These are phyloP conservation scores for Stagonosporopsis cucurbitacearum DNA, from an alignment of 2,329 filamentous ascomycete genomes.

Conservation along the genomic window DNA sequence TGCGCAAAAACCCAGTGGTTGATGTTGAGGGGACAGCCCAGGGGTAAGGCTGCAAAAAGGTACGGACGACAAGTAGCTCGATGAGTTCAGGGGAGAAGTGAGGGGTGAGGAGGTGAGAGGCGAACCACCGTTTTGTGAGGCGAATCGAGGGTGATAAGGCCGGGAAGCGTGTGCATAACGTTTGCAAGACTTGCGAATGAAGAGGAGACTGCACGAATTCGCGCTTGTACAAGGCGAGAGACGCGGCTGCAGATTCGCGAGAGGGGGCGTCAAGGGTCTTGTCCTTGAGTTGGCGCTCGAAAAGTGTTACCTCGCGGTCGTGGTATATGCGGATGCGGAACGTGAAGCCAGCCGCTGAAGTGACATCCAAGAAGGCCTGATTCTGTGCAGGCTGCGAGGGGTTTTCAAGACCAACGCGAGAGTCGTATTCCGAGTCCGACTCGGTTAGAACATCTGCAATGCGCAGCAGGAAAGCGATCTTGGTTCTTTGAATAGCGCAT, in stretches of 20 bases:
- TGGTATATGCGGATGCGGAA: conserved; percentile 90
- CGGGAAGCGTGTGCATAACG: conserved; percentile 79
- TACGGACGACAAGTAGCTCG: conserved; percentile 79
- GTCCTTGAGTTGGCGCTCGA: conserved; percentile 80
- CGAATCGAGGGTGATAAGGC: conserved; percentile 83
- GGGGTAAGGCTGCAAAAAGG: conserved; percentile 82
- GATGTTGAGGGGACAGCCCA: conserved; percentile 79
- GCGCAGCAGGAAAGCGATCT: conserved; percentile 82
- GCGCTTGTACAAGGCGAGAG: conserved; percentile 74
- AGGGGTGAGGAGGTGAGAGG: conserved; percentile 75
- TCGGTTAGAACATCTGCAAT: conserved; percentile 75
- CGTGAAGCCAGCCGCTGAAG: conserved; percentile 71
- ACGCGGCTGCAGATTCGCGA: conserved; percentile 72
- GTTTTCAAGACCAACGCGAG: conserved; percentile 83
- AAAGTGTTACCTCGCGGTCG: conserved; percentile 81
- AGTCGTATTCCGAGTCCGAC: conserved; percentile 65
- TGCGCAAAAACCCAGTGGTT: conserved; percentile 80
- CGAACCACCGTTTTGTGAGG: conserved; percentile 88
- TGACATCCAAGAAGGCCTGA: conserved; percentile 80
- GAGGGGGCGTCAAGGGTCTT: conserved; percentile 69
- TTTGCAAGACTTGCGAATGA: conserved; percentile 81
- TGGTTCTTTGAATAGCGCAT: conserved; percentile 88
- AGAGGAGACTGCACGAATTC: conserved; percentile 74
- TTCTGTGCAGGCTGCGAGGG: conserved; percentile 72
- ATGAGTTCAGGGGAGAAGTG: conserved; percentile 82